Evolutionary conservation across 208 protist species (phyloP).

Genomic region (Acanthamoeba quina): DNA sequence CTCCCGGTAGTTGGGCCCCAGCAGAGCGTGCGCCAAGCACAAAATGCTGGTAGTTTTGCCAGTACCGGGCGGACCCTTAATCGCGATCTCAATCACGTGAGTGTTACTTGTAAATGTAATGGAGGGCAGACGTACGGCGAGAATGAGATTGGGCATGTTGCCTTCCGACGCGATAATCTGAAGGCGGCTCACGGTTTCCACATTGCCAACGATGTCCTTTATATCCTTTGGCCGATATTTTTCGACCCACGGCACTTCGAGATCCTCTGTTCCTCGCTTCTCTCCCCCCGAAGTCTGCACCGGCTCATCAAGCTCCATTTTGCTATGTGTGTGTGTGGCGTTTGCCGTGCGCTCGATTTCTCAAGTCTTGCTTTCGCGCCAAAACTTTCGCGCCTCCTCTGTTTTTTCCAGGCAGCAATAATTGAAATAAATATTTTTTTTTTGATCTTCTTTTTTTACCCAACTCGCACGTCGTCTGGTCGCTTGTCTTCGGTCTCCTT

Average conservation of each 20-base stretch:
- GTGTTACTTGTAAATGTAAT: neutral
- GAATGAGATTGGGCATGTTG: conserved; percentile 98
- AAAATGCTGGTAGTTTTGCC: conserved; percentile 98
- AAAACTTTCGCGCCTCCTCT: too few relatives aligned
- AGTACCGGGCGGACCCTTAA: conserved; percentile 92
- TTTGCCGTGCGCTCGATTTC: too few relatives aligned
- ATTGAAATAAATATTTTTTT: too few relatives aligned
- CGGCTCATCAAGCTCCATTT: conserved; percentile 17
- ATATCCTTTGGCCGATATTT: conserved; percentile 98
- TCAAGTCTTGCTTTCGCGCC: too few relatives aligned
- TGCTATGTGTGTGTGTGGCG: too few relatives aligned
- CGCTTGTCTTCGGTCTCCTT: too few relatives aligned
- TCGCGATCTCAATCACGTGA: neutral
- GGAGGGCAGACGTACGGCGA: conserved; percentile 87
- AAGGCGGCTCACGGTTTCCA: conserved; percentile 96
- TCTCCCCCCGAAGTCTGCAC: neutral
- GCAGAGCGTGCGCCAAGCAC: conserved; percentile 96
- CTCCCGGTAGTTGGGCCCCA: conserved; percentile 93
- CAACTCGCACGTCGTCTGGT: too few relatives aligned
- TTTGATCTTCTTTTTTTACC: too few relatives aligned
- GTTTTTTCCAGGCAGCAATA: too few relatives aligned
- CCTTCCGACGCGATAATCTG: conserved; percentile 95
- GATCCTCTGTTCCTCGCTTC: conserved; percentile 34
- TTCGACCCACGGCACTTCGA: conserved; percentile 97
- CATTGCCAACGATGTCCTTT: conserved; percentile 98